Evolutionary conservation across 2,329 filamentous ascomycete species (phyloP).

Genomic region (Diaporthe citriasiana): DNA sequence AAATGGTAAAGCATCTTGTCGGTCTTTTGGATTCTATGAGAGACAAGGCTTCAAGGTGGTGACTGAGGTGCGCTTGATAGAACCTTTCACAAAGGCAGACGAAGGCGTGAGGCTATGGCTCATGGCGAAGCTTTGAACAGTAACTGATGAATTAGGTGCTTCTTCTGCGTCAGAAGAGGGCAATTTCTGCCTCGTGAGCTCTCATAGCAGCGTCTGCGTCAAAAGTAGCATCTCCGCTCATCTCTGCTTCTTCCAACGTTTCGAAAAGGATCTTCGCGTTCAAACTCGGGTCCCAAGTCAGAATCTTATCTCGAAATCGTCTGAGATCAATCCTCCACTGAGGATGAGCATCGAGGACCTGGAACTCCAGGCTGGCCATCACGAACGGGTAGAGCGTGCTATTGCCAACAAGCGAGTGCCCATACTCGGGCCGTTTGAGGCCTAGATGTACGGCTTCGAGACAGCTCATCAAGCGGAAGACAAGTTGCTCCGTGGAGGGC

Average conservation of each 20-base stretch:
- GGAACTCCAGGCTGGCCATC: conserved; percentile 47
- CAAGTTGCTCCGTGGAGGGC: conserved; percentile 16
- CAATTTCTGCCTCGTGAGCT: conserved; percentile 7
- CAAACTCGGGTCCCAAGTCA: conserved; percentile 9
- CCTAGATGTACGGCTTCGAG: conserved; percentile 46
- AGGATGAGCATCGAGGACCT: conserved; percentile 38
- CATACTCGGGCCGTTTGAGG: conserved; percentile 41
- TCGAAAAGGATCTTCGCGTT: conserved; percentile 21
- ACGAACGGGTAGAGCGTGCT: conserved; percentile 48
- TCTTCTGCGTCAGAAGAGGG: conserved; percentile 5
- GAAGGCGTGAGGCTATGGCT: background rate
- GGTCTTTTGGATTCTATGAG: conserved; percentile 11
- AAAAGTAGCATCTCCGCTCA: background rate
- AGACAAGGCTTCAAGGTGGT: conserved; percentile 6
- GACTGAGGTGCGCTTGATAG: conserved; percentile 12
- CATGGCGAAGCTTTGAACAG: conserved; percentile 18
- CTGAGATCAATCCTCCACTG: background rate
- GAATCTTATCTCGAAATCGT: conserved; percentile 2
- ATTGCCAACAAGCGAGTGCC: conserved; percentile 46
- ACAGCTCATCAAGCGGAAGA: conserved; percentile 47
- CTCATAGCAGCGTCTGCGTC: conserved; percentile 17
- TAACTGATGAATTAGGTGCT: no score
- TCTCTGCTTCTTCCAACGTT: conserved; percentile 12
- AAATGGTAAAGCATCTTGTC: conserved; percentile 12
- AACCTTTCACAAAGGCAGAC: conserved; percentile 6